phyloP scores from a whole-genome alignment of 768 basidiomycete genomes.

The Lentinula lateritia region DNA sequence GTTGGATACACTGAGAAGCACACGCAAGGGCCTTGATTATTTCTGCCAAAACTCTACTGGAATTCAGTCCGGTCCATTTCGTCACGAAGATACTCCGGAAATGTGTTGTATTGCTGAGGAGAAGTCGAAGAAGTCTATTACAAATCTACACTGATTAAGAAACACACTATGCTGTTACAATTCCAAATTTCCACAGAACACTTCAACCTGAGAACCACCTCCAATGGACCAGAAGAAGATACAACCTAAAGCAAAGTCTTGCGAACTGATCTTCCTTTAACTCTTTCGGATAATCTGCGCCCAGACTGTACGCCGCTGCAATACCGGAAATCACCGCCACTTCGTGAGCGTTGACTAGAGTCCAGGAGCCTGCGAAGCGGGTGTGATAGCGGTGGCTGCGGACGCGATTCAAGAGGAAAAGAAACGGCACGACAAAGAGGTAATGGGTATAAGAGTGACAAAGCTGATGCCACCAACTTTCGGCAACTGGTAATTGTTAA shows the following conservation, averaged over 20 bases:
- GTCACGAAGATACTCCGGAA: too few species aligned
- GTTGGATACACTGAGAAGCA: too few species aligned
- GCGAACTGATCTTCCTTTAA: conserved; percentile 2
- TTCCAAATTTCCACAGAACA: neutral
- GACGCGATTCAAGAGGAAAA: conserved; percentile 30
- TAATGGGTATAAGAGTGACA: conserved; percentile 37
- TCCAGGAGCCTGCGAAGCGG: conserved; percentile 26
- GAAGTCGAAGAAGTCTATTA: too few species aligned
- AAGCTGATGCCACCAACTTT: conserved; percentile 40
- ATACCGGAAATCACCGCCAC: conserved; percentile 34
- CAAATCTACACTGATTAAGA: too few species aligned
- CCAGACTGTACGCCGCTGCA: conserved; percentile 31
- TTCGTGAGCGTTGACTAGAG: conserved; percentile 29
- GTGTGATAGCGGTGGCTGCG: conserved; percentile 20
- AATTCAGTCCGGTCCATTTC: too few species aligned
- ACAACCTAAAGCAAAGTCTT: conserved; percentile 7
- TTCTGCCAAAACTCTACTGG: too few species aligned
- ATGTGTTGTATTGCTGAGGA: too few species aligned
- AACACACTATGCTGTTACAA: neutral
- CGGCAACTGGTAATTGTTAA: conserved; percentile 5
- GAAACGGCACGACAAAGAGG: conserved; percentile 28
- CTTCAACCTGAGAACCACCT: neutral
- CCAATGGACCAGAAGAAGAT: conserved; percentile 1
- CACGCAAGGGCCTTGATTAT: too few species aligned
- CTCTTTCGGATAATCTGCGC: conserved; percentile 20